phyloP scores from a whole-genome alignment of 2,329 filamentous ascomycete species.

The Aaosphaeria arxii region DNA sequence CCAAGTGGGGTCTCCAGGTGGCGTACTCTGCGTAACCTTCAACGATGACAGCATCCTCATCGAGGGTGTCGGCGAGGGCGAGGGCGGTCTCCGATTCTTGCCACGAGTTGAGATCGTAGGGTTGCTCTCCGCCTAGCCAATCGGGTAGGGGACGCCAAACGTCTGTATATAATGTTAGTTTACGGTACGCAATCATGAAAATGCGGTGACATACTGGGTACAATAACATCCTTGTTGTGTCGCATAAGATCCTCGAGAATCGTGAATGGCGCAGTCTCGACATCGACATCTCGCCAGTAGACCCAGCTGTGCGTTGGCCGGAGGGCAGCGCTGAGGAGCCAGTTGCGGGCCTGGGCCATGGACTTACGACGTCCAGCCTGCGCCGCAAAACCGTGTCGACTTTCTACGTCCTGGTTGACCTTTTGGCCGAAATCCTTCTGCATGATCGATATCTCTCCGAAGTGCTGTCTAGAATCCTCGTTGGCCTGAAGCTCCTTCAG shows the following conservation, averaged over 20 bases:
- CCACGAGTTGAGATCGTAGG: slow-evolving; percentile 98
- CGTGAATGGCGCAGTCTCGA: slow-evolving; percentile 94
- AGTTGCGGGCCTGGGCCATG: slow-evolving; percentile 97
- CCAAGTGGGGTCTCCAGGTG: slow-evolving; percentile 95
- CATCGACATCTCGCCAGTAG: slow-evolving; percentile 98
- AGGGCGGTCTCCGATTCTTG: slow-evolving; percentile 97
- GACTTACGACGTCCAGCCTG: slow-evolving; percentile 91
- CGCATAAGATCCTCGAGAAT: slow-evolving; percentile 98
- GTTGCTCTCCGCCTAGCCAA: slow-evolving; percentile 97
- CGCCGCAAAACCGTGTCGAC: slow-evolving; percentile 92
- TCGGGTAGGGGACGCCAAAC: slow-evolving; percentile 98
- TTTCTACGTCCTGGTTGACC: slow-evolving; percentile 96
- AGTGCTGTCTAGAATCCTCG: slow-evolving; percentile 74
- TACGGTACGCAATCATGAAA: not conserved
- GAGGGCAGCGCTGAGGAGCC: slow-evolving; percentile 88
- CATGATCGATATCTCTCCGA: slow-evolving; percentile 95
- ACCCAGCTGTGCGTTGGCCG: slow-evolving; percentile 98
- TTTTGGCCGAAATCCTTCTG: slow-evolving; percentile 99
- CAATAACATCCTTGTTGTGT: slow-evolving; percentile 97
- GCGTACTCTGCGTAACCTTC: slow-evolving; percentile 99
- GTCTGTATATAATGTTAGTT: slow-evolving; percentile 44
- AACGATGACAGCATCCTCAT: slow-evolving; percentile 97
- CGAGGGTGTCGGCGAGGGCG: slow-evolving; percentile 86
- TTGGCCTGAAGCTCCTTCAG: slow-evolving; percentile 78
- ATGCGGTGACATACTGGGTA: slow-evolving; percentile 74